Evolutionary conservation across 805 yeast genomes (phyloP).

Genomic region (Starmerella geochares): DNA sequence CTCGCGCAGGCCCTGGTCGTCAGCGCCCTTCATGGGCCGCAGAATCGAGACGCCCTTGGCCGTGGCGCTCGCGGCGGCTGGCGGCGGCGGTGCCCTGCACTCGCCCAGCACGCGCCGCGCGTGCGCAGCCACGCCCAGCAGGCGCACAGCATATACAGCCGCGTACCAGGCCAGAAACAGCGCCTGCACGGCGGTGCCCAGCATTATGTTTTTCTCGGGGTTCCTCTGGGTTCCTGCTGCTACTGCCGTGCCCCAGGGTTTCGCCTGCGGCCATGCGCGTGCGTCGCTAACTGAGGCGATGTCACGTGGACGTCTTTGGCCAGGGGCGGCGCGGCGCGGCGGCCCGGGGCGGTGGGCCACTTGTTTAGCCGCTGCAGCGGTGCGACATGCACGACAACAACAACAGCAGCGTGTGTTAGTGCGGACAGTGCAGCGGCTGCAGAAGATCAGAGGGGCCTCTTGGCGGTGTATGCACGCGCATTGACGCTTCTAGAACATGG

Average conservation of each 20-base stretch:
- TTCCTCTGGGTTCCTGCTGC: no score
- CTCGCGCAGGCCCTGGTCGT: conserved; percentile 59
- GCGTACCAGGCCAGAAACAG: conserved; percentile 10
- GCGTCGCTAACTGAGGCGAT: background rate
- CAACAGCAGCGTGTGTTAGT: no score
- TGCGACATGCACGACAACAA: no score
- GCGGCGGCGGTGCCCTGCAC: background rate
- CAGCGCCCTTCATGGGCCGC: conserved; percentile 70
- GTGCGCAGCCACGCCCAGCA: conserved; percentile 12
- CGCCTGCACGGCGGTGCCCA: background rate
- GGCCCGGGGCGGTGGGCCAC: no score
- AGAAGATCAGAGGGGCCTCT: no score
- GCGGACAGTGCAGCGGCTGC: no score
- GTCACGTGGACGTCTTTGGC: background rate
- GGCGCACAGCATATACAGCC: conserved; percentile 11
- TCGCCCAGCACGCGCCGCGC: background rate
- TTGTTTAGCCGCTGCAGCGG: no score
- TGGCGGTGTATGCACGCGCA: no score
- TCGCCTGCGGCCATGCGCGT: no score
- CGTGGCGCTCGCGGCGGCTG: background rate
- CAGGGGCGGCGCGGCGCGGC: no score
- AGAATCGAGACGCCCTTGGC: conserved; percentile 56
- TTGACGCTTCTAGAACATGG: background rate
- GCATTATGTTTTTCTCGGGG: background rate
- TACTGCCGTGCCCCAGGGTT: no score